Base-by-base conservation (phyloP, 2,329 filamentous ascomycete species). In the Cercospora citrullina region DNA sequence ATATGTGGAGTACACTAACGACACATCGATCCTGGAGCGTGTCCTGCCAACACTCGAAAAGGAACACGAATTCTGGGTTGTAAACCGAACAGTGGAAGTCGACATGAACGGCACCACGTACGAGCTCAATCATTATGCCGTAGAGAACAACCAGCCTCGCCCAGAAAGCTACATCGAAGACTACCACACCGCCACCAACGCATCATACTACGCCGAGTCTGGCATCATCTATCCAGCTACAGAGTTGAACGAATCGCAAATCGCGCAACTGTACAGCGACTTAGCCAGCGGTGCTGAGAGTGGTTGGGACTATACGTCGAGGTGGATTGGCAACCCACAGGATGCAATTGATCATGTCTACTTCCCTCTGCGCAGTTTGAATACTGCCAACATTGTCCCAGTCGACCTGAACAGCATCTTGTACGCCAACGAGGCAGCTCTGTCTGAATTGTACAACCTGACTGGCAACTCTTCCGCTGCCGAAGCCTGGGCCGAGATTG, bases 391-490 rank as follows among this genome's bases (percentile, higher is more conserved):
- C 57, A 83, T 86, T 10, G 80, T 91, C 1, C 87, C 87, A 1
- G 87, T 91, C 2, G 89, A 90, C 65, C 83, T 91, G 69, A 91
- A 91, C 77, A 86, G 88, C 1, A 90, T 91, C 55, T 79, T 91
- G 8, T 91, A 90, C 76, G 84, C 84, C 72, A 90, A 89, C 71
- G 89, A 91, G 73, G 79, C 86, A 1, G 81, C 84, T 61, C 88
- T 91, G 63, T 82, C 86, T 10, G 73, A 79, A 2, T 89, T 89
- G 75, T 81, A 87, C 69, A 80, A 82, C 48, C 75, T 78, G 23
- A 81, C 81, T 0, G 86, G 86, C 64, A 86, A 89, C 75, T 73
- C 77, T 31, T 82, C 80, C 0, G 84, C 80, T 1, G 85, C 86
- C 2, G 76, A 79, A 7, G 71, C 79, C 9, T 91, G 87, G 84